These are phyloP conservation scores for Aspergillus sp. DNA, from an alignment of 2,329 filamentous ascomycete genomes.

Conservation along the genomic window DNA sequence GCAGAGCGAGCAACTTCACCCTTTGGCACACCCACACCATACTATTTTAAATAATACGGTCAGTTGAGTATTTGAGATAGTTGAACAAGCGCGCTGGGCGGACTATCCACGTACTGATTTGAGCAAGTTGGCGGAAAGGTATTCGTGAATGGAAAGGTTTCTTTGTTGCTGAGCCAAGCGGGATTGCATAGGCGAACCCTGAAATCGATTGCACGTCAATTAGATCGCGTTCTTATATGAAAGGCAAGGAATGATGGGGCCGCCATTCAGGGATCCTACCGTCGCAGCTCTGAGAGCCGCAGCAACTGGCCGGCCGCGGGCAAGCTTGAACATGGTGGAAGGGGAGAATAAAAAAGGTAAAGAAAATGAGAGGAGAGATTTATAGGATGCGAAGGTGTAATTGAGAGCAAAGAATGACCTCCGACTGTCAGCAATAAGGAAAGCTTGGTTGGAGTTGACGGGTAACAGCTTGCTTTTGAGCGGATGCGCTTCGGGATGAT, in stretches of 20 bases:
- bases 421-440: constrained; percentile 15
- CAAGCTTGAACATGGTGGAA: constrained; percentile 80
- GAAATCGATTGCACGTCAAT: constrained; percentile 45
- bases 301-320: constrained; percentile 71
- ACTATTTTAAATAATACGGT: constrained; percentile 54
- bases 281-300: constrained; percentile 75
- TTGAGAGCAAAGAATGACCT: constrained; percentile 15
- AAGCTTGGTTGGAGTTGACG: constrained; percentile 13
- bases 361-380: constrained; percentile 21
- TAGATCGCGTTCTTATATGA: constrained; percentile 37
- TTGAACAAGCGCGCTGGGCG: neutral
- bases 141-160: constrained; percentile 96
- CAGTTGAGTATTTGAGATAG: constrained; percentile 17
- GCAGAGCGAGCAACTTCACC: constrained; percentile 80
- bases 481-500: constrained; percentile 31
- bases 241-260: constrained; percentile 3
- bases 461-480: constrained; percentile 38
- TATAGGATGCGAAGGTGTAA: constrained; percentile 8
- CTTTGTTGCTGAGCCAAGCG: constrained; percentile 71
- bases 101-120: constrained; percentile 52
- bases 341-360: constrained; percentile 16
- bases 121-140: constrained; percentile 90
- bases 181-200: constrained; percentile 58
- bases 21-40: constrained; percentile 90
- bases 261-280: constrained; percentile 52